These are phyloP conservation scores for Arachis stenosperma DNA, from an alignment of 306 rosid species.

Conservation along the genomic window DNA sequence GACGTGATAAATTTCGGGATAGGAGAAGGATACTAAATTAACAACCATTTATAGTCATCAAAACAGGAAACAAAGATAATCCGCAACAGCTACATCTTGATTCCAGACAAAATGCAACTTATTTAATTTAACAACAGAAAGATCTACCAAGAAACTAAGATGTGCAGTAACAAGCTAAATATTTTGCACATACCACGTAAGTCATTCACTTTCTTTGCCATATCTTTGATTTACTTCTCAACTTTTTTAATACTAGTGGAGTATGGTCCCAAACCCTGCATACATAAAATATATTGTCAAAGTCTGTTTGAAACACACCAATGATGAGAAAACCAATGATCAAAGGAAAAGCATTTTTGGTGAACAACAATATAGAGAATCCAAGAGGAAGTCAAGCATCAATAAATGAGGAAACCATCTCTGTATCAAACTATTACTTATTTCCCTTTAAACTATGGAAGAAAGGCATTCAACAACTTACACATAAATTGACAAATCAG, in stretches of 20 bases:
- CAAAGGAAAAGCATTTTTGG: not conserved
- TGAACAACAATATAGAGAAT: slow-evolving; percentile 15
- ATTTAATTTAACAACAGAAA: not conserved
- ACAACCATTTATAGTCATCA: slow-evolving; percentile 1
- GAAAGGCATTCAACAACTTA: not conserved
- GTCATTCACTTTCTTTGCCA: slow-evolving; percentile 98
- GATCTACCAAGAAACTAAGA: slow-evolving; percentile 19
- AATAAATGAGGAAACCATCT: not conserved
- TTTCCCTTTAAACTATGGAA: not conserved
- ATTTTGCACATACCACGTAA: slow-evolving; percentile 64
- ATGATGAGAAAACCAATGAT: not conserved
- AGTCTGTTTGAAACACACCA: not conserved
- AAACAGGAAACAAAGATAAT: not conserved
- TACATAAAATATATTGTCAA: slow-evolving; percentile 3
- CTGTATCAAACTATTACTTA: slow-evolving; percentile 6
- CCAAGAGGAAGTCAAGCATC: slow-evolving; percentile 5
- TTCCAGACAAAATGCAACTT: not conserved
- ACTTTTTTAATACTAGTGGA: slow-evolving; percentile 77
- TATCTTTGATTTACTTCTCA: slow-evolving; percentile 92
- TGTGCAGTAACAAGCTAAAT: slow-evolving; percentile 11
- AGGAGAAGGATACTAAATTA: slow-evolving; percentile 14
- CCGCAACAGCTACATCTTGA: not conserved
- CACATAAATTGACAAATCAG: not conserved
- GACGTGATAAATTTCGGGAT: not conserved
- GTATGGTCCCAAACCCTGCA: slow-evolving; percentile 97